Evolutionary conservation across 495 filamentous ascomycete species (phyloP).

Genomic region (Aspergillus ellipticus): DNA sequence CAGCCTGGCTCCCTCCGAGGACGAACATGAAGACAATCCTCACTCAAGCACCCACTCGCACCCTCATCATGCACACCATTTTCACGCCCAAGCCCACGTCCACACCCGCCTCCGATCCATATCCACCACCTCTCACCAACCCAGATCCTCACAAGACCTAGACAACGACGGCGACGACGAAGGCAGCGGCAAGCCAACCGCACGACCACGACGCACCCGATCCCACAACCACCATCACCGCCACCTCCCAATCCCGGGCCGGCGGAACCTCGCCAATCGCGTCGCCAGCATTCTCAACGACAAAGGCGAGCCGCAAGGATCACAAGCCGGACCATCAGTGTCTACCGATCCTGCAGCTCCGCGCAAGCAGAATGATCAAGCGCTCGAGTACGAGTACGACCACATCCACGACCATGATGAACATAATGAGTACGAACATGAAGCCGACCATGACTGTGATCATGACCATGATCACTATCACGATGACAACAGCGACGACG

Average conservation of each 20-base stretch:
- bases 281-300: not conserved
- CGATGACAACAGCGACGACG: not conserved
- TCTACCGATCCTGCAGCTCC: not conserved
- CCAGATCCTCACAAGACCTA: conserved; percentile 32
- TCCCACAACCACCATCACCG: conserved; percentile 27
- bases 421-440: conserved; percentile 2
- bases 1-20: conserved; percentile 39
- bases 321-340: not conserved
- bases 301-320: not conserved
- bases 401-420: too few species aligned
- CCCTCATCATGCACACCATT: conserved; percentile 6
- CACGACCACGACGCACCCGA: conserved; percentile 22
- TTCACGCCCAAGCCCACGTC: not conserved
- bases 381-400: too few species aligned
- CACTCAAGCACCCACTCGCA: conserved; percentile 6
- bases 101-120: conserved; percentile 7
- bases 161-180: conserved; percentile 52
- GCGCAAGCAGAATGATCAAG: too few species aligned
- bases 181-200: conserved; percentile 33
- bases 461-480: conserved; percentile 5
- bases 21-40: conserved; percentile 27
- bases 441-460: conserved; percentile 7
- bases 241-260: conserved; percentile 2
- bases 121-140: conserved; percentile 11
- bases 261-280: conserved; percentile 5